phyloP scores from a whole-genome alignment of 352 stramenopile species.

The Phytophthora vignae region DNA sequence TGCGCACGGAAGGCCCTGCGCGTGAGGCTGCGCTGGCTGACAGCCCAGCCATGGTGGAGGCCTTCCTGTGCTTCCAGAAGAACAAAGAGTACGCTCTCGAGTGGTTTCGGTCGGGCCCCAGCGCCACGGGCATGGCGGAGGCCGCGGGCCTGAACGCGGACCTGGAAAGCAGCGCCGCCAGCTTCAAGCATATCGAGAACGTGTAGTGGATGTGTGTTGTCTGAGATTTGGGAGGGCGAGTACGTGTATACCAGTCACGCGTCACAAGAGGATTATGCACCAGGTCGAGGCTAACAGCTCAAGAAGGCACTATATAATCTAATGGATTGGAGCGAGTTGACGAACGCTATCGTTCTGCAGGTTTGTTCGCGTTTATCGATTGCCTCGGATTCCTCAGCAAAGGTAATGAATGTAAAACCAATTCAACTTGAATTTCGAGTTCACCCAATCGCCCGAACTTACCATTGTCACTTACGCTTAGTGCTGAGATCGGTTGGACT shows the following conservation, averaged over 20 bases:
- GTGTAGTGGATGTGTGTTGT: conserved; percentile 39
- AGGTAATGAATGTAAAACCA: no score
- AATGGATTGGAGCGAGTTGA: no score
- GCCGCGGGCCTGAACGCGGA: conserved; percentile 35
- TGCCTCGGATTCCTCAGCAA: no score
- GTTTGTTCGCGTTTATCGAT: no score
- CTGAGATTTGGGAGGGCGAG: not conserved
- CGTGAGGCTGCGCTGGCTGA: conserved; percentile 54
- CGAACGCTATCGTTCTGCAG: no score
- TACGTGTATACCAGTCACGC: conserved; percentile 8
- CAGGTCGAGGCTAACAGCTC: no score
- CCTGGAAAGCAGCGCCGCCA: conserved; percentile 42
- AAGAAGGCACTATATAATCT: no score
- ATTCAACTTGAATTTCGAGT: no score
- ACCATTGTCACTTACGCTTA: not conserved
- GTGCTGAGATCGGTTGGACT: not conserved
- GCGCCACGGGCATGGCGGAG: conserved; percentile 33
- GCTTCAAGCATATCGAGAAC: conserved; percentile 83
- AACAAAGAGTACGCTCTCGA: conserved; percentile 82
- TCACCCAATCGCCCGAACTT: no score
- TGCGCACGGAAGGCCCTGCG: conserved; percentile 57
- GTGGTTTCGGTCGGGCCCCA: conserved; percentile 70
- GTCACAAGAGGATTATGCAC: conserved; percentile 4
- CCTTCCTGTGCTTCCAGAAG: conserved; percentile 84
- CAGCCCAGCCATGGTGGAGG: conserved; percentile 67